phyloP scores from a whole-genome alignment of 106 monocot species.

The Iris macrosiphon region DNA sequence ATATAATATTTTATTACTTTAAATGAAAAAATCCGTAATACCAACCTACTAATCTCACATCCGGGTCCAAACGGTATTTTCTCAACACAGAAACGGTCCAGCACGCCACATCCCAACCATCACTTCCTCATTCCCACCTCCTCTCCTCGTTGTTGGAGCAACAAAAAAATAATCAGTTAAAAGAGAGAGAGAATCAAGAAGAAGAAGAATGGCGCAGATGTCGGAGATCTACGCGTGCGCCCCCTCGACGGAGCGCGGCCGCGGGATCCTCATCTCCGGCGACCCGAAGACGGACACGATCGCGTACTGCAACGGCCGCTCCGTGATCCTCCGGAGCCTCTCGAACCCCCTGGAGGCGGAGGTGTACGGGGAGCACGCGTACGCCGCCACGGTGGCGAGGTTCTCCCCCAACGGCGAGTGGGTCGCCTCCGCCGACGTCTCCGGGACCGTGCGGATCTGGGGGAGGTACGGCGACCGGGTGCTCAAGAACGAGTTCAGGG shows the following conservation, averaged over 20 bases:
- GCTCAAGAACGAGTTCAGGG: slow-evolving; percentile 95
- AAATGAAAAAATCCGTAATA: too few species aligned
- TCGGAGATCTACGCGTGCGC: slow-evolving; percentile 85
- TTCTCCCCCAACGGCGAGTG: slow-evolving; percentile 99
- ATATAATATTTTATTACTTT: too few species aligned
- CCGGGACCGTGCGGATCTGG: slow-evolving; percentile 90
- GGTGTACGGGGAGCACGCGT: slow-evolving; percentile 83
- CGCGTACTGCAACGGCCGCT: slow-evolving; percentile 85
- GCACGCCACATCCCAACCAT: too few species aligned
- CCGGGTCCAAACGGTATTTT: too few species aligned
- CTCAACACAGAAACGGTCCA: too few species aligned
- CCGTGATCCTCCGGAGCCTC: slow-evolving; percentile 72
- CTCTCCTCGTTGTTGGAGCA: too few species aligned
- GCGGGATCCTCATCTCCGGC: slow-evolving; percentile 93
- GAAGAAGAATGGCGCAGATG: slow-evolving; percentile 57
- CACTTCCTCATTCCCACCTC: too few species aligned
- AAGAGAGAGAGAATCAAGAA: background rate
- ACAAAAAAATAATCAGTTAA: too few species aligned
- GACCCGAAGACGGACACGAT: slow-evolving; percentile 65
- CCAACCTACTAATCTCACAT: too few species aligned
- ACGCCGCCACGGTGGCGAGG: slow-evolving; percentile 73
- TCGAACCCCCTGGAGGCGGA: slow-evolving; percentile 44
- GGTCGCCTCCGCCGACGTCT: slow-evolving; percentile 92
- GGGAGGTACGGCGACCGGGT: slow-evolving; percentile 86
- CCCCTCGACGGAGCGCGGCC: slow-evolving; percentile 87